phyloP scores from a whole-genome alignment of 2,329 filamentous ascomycete genomes.

The Stachybotrys chartarum region DNA sequence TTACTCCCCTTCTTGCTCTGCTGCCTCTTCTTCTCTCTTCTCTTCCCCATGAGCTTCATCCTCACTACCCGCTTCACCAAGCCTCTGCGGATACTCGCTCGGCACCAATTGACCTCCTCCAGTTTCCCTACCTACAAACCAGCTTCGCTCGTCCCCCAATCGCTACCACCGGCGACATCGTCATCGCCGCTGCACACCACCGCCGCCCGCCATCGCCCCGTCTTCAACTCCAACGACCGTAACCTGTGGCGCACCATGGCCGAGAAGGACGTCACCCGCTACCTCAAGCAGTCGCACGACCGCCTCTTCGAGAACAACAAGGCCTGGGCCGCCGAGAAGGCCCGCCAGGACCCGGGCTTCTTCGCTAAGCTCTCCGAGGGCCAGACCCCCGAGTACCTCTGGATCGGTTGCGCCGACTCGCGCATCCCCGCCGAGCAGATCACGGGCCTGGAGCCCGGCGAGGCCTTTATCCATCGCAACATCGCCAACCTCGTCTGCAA shows the following conservation, averaged over 20 bases:
- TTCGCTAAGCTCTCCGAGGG: slow-evolving; percentile 58
- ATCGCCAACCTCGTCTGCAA: slow-evolving; percentile 83
- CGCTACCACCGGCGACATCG: background rate
- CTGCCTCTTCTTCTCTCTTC: background rate
- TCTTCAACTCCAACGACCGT: slow-evolving; percentile 1
- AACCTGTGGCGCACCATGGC: slow-evolving; percentile 22
- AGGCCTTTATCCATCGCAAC: slow-evolving; percentile 91
- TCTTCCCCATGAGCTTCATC: background rate
- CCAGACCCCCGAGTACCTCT: slow-evolving; percentile 66
- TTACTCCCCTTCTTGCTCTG: background rate
- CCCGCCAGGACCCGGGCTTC: slow-evolving; percentile 52
- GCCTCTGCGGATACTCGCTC: background rate
- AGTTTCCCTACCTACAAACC: background rate
- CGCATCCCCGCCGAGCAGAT: slow-evolving; percentile 89
- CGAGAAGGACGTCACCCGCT: slow-evolving; percentile 38
- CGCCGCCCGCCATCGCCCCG: background rate
- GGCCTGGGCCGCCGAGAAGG: slow-evolving; percentile 56
- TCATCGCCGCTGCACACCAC: background rate
- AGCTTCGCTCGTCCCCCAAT: background rate
- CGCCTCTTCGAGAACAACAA: slow-evolving; percentile 63
- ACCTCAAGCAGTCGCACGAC: slow-evolving; percentile 58
- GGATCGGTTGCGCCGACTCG: slow-evolving; percentile 88
- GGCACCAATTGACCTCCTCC: background rate
- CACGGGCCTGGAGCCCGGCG: slow-evolving; percentile 74
- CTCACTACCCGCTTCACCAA: background rate